A percentile compares a stretch with the other conserved stretches of the same genome.
Conservation (phyloP, 2,329 filamentous ascomycete genomes). For the Ophiostoma montium region DNA sequence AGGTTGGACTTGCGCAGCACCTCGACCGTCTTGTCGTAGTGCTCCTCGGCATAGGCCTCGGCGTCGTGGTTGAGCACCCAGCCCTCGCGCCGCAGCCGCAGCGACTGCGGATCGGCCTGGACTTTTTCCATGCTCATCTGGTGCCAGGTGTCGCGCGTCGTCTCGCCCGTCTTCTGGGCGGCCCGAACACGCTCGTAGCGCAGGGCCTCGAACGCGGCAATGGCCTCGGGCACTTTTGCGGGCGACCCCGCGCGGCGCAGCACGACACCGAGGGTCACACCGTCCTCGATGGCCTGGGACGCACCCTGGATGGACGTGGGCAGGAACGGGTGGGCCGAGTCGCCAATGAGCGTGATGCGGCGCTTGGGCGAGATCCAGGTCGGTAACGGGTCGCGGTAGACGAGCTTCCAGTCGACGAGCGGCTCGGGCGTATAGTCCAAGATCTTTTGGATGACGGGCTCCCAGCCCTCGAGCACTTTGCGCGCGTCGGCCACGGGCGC, state of each 20-base stretch:
- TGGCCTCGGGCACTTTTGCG: conserved; percentile 14
- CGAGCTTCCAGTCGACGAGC: conserved; percentile 27
- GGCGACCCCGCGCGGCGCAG: conserved; percentile 7
- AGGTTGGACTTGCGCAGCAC: conserved; percentile 10
- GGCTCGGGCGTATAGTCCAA: conserved; percentile 25
- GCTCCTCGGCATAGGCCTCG: conserved; percentile 18
- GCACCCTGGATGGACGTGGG: conserved; percentile 34
- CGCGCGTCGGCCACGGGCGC: conserved; percentile 27
- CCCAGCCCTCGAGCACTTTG: conserved; percentile 30
- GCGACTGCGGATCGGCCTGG: conserved; percentile 17
- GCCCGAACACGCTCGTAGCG: conserved; percentile 19
- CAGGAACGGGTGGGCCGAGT: conserved; percentile 35
- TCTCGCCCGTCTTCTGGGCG: conserved; percentile 20
- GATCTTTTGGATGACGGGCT: conserved; percentile 30
- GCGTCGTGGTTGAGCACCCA: conserved; percentile 21
- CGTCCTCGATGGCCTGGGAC: conserved; percentile 35
- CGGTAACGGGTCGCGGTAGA: conserved; percentile 29
- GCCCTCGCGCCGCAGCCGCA: conserved; percentile 17
- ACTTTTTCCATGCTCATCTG: conserved; percentile 18
- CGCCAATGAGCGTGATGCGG: conserved; percentile 31
- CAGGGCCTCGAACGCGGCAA: conserved; percentile 19
- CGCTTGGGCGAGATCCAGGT: conserved; percentile 27
- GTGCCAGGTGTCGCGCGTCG: conserved; percentile 21
- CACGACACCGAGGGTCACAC: conserved; percentile 27
- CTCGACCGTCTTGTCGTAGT: conserved; percentile 13